These are phyloP conservation scores for Pittosporum tobira DNA, from an alignment of 129 eudicot species.

Conservation along the genomic window DNA sequence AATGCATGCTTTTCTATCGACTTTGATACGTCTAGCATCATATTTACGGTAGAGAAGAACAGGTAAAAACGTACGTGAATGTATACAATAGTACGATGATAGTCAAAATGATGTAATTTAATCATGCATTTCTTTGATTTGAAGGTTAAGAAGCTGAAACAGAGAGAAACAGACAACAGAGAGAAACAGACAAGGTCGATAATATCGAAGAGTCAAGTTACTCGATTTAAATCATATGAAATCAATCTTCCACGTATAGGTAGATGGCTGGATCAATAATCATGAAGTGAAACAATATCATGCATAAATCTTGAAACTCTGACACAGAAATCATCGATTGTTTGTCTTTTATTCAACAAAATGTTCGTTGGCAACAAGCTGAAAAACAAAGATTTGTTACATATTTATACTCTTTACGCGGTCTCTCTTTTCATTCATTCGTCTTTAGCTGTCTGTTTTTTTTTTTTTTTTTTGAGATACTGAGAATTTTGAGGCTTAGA, in stretches of 20 bases:
- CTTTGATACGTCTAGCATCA: too few relatives aligned
- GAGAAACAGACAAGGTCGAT: neutral
- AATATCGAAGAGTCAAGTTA: neutral
- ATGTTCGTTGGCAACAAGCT: neutral
- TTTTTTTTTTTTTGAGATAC: neutral
- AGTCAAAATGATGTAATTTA: too few relatives aligned
- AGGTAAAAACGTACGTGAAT: too few relatives aligned
- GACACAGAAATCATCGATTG: constrained; percentile 8
- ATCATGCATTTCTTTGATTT: too few relatives aligned
- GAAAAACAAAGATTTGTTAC: neutral
- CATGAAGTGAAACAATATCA: neutral
- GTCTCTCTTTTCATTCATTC: neutral
- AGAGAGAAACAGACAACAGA: neutral
- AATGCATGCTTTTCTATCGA: too few relatives aligned
- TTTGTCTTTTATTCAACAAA: constrained; percentile 3
- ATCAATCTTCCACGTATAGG: neutral
- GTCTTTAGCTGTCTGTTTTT: neutral
- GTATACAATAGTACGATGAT: too few relatives aligned
- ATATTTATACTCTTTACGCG: constrained; percentile 4
- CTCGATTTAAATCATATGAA: too few relatives aligned
- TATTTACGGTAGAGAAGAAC: too few relatives aligned
- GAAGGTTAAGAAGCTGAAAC: neutral
- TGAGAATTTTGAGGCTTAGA: too few relatives aligned
- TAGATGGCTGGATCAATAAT: neutral
- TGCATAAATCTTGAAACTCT: neutral